A percentile compares a stretch with the other conserved stretches of the same genome.
These are phyloP conservation scores for Crataegus laevigata DNA, from an alignment of 306 rosid genomes.

Conservation along the genomic window DNA sequence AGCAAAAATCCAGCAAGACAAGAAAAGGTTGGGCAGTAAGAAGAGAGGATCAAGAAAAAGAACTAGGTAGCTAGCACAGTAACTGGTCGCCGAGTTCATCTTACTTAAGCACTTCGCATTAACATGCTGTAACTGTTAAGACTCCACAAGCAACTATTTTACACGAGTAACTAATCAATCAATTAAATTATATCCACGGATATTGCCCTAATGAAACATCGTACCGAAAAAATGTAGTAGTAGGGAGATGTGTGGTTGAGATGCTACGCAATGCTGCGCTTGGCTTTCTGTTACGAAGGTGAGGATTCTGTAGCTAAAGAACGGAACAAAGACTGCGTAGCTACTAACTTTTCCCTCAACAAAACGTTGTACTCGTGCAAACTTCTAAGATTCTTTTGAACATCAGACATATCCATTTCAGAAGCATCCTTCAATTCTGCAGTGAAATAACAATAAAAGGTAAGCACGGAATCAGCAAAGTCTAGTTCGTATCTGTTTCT, in stretches of 20 bases:
- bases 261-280: conserved; percentile 7
- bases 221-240: neutral
- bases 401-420: conserved; percentile 57
- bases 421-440: conserved; percentile 60
- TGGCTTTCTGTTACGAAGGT: conserved; percentile 16
- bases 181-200: neutral
- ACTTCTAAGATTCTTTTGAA: conserved; percentile 61
- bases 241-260: neutral
- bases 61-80: no score
- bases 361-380: conserved; percentile 67
- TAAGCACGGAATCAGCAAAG: neutral
- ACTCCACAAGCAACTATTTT: neutral
- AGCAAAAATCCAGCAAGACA: no score
- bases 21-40: no score
- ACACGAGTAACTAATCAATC: neutral
- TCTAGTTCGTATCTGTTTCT: neutral
- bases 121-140: neutral
- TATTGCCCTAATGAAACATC: neutral
- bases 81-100: no score
- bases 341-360: conserved; percentile 70
- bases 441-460: conserved; percentile 1
- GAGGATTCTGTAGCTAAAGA: conserved; percentile 42
- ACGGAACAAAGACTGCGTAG: conserved; percentile 48
- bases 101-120: neutral
- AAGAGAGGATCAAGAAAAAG: no score